Evolutionary conservation across 2,329 filamentous ascomycete genomes (phyloP), one percentile per base, ranked within the genome.

Genomic region (Hirsutella rhossiliensis): DNA sequence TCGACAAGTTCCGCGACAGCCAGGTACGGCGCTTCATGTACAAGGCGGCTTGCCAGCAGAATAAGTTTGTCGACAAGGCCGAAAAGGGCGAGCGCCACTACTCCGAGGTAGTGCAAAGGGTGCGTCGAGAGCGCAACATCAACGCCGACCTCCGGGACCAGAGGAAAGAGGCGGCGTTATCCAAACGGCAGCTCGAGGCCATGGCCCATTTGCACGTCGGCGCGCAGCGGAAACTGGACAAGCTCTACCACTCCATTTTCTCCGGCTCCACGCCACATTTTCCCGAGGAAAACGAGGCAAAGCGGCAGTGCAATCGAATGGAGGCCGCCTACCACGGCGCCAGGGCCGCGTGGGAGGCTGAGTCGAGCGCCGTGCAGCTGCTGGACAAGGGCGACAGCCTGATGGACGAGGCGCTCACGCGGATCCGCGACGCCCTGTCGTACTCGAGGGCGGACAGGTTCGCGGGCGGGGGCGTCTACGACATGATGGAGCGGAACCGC

Each of bases 21-120:
- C 66, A 69, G 40, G 60, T 76, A 52, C 66, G 64, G 43, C 69
- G 73, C 34, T 72, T 74, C 51, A 61, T 68, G 34, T 72, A 73
- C 62, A 72, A 67, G 46, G 60, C 73, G 11, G 62, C 66, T 5
- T 69, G 74, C 27, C 68, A 68, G 48, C 63, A 64, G 37, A 68
- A 56, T 3, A 51, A 52, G 9, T 60, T 57, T 41, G 58, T 62
- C 15, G 63, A 64, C n/a, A 65, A 63, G 41, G 69, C 72, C 13
- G 64, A 66, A 41, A 73, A 71, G 48, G 74, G 77, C 55, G 73
- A 78, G 54, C 58, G 61, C 38, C 73, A 77, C 48, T 78, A 76
- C 54, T 64, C 74, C 23, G 67, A 73, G 39, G 73, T 67, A 0
- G 62, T 75, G 40, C 68, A 75, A 46, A 57, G 67, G 28, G 63